phyloP scores from a whole-genome alignment of 805 yeast species.

The Myxozyma melibiosi region DNA sequence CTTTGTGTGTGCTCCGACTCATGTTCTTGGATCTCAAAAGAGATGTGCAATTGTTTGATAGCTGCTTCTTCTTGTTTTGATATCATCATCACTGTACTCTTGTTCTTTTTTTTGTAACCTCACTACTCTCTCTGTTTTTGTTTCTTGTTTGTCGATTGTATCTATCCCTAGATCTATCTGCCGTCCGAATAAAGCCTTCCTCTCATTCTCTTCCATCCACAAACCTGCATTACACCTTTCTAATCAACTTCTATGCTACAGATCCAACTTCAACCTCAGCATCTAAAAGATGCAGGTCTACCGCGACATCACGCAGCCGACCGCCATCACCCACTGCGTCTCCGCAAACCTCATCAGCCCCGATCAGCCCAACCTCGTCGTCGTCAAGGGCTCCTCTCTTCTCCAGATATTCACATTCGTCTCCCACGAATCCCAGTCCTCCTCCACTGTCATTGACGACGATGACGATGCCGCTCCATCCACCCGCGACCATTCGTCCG shows the following conservation, averaged over 20 bases:
- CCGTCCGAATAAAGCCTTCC: too few relatives aligned
- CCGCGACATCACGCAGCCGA: slow-evolving; percentile 73
- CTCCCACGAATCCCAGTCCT: slow-evolving; percentile 33
- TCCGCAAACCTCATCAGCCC: slow-evolving; percentile 36
- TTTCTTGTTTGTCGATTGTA: too few relatives aligned
- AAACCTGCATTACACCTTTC: too few relatives aligned
- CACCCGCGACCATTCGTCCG: neutral
- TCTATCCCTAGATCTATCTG: too few relatives aligned
- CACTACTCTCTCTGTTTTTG: neutral
- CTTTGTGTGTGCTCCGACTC: too few relatives aligned
- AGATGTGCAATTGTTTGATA: too few relatives aligned
- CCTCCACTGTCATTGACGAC: slow-evolving; percentile 34
- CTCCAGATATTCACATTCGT: slow-evolving; percentile 61
- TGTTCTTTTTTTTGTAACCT: neutral
- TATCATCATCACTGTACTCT: too few relatives aligned
- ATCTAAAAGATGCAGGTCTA: slow-evolving; percentile 66
- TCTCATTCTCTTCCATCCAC: too few relatives aligned
- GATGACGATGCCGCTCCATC: slow-evolving; percentile 22
- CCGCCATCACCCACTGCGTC: slow-evolving; percentile 65
- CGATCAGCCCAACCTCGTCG: slow-evolving; percentile 54
- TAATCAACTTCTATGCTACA: too few relatives aligned
- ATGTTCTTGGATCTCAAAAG: too few relatives aligned
- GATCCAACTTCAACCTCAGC: too few relatives aligned
- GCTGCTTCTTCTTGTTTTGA: too few relatives aligned
- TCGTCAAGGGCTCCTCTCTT: slow-evolving; percentile 65